Evolutionary conservation across 805 yeast genomes (phyloP), one percentile per base, ranked within the genome.

Genomic region (Nakazawaea peltata): DNA sequence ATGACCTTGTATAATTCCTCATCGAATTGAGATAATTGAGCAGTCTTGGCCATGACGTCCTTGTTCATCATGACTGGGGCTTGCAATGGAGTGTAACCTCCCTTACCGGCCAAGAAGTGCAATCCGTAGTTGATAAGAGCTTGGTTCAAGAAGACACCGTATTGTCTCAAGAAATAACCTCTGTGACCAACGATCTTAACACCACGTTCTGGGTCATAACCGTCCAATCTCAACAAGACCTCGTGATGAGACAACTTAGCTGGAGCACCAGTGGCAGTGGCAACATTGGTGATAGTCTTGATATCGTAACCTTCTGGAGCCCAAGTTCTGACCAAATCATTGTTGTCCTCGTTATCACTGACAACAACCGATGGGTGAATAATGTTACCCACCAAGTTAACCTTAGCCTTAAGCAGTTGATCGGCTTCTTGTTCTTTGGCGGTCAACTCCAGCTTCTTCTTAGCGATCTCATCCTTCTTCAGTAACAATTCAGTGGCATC

Each of bases 61-160:
- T 92, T 92, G 77, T 92, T 92, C 96, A 92, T 86, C 98, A 92
- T 92, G 30, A 90, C 96, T 40, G 98, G 98, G 12, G 98, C 94
- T 69, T 92, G 98, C 61, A 92, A 71, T 44, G 97, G 95, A 37
- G 70, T 69, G 69, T 86, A 92, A 34, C 79, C 87, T 49, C 79
- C 75, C 51, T 74, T 65, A 8, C 10, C 10, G 44, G 84, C 74
- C 59, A 92, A 73, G 65, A 86, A 88, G 41, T 72, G 69, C 56
- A 92, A 74, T 49, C 98, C 98, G 56, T 88, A 90, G 74, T 88
- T 92, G 61, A 92, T 92, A 60, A 92, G 71, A 29, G 98, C 98
- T 69, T 92, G 97, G 72, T 92, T 92, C 61, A 92, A 74, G 67
- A 88, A 92, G 32, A 92, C 98, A 67, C 98, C 98, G 52, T 77